These are phyloP conservation scores for Kwoniella newhampshirensis DNA, from an alignment of 768 basidiomycete genomes.

Conservation along the genomic window DNA sequence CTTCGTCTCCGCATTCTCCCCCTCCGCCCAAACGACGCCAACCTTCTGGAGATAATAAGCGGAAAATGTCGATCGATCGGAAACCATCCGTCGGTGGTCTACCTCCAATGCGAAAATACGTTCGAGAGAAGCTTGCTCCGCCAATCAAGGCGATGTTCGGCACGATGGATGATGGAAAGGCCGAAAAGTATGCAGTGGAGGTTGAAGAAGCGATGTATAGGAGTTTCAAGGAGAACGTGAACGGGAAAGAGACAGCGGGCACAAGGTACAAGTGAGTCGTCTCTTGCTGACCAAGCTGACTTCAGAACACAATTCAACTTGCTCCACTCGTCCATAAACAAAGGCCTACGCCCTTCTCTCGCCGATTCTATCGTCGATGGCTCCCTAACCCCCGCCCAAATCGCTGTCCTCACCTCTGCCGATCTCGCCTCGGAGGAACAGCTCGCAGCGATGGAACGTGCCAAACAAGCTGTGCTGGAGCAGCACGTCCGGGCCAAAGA, in stretches of 20 bases:
- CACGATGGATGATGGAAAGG: slow-evolving; percentile 17
- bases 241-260: slow-evolving; percentile 42
- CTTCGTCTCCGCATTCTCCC: slow-evolving; percentile 7
- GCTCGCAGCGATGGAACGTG: slow-evolving; percentile 37
- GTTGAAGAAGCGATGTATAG: slow-evolving; percentile 41
- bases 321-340: slow-evolving; percentile 36
- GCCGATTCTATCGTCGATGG: slow-evolving; percentile 27
- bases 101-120: slow-evolving; percentile 32
- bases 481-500: slow-evolving; percentile 36
- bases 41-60: slow-evolving; percentile 4
- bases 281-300: neutral
- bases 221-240: slow-evolving; percentile 40
- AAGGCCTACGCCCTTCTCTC: slow-evolving; percentile 37
- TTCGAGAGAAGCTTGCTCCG: slow-evolving; percentile 26
- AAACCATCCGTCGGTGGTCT: slow-evolving; percentile 16
- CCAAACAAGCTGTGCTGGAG: slow-evolving; percentile 28
- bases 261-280: slow-evolving; percentile 48
- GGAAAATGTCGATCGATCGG: slow-evolving; percentile 8
- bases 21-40: slow-evolving; percentile 6
- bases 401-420: slow-evolving; percentile 40
- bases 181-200: slow-evolving; percentile 30
- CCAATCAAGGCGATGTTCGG: slow-evolving; percentile 14
- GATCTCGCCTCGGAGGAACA: slow-evolving; percentile 46
- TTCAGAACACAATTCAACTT: slow-evolving; percentile 46
- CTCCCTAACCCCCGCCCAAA: slow-evolving; percentile 22